These are phyloP conservation scores for Kondoa subrosea DNA, from an alignment of 768 basidiomycete genomes.

Conservation along the genomic window DNA sequence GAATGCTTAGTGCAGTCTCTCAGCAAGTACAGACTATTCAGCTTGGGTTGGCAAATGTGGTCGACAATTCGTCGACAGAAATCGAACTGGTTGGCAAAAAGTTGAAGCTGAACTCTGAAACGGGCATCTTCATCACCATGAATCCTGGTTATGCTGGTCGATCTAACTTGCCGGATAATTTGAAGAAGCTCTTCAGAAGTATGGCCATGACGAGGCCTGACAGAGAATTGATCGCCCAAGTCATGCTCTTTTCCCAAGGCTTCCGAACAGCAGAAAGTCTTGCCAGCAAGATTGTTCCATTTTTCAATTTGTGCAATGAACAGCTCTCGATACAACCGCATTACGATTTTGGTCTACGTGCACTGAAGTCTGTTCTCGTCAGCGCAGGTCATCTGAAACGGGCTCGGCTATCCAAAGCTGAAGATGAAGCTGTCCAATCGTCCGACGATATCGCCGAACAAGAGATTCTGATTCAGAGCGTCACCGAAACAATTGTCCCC, in stretches of 20 bases:
- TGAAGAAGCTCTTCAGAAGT: slow-evolving; percentile 40
- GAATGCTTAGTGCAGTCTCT: slow-evolving; percentile 91
- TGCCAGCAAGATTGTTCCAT: slow-evolving; percentile 96
- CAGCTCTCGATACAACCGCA: slow-evolving; percentile 93
- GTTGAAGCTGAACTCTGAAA: slow-evolving; percentile 81
- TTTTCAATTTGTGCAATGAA: slow-evolving; percentile 97
- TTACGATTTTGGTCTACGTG: slow-evolving; percentile 96
- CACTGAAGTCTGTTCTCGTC: slow-evolving; percentile 84
- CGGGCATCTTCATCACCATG: slow-evolving; percentile 78
- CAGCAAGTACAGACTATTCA: slow-evolving; percentile 96
- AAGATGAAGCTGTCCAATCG: slow-evolving; percentile 7
- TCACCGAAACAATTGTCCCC: slow-evolving; percentile 94
- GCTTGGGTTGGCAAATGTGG: slow-evolving; percentile 70
- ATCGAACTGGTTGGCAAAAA: slow-evolving; percentile 92
- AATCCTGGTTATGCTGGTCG: slow-evolving; percentile 98
- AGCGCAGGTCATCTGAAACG: slow-evolving; percentile 97
- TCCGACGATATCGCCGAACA: slow-evolving; percentile 43
- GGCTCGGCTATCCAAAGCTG: slow-evolving; percentile 49
- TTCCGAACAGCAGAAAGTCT: slow-evolving; percentile 93
- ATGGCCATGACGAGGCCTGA: slow-evolving; percentile 99
- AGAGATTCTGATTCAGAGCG: slow-evolving; percentile 93
- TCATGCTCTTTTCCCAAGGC: slow-evolving; percentile 98
- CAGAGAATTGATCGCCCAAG: slow-evolving; percentile 94
- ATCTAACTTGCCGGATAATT: slow-evolving; percentile 43
- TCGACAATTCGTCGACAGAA: slow-evolving; percentile 67